Conservation (phyloP, 768 basidiomycete genomes). For the Suillus occidentalis region DNA sequence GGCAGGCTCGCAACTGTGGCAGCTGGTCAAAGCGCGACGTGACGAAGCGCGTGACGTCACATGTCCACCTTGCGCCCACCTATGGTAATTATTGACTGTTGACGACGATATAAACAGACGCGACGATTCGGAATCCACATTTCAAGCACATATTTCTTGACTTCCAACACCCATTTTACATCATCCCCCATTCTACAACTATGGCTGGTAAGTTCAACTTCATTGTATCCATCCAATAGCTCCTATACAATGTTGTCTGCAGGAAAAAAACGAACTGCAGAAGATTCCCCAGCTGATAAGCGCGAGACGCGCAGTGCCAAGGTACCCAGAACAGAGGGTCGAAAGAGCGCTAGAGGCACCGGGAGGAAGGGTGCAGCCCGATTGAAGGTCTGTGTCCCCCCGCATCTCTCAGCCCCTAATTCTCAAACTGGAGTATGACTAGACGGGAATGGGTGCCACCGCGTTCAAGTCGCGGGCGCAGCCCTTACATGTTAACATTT, state of each 20-base stretch:
- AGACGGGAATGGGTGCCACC: conserved; percentile 48
- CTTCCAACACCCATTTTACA: conserved; percentile 10
- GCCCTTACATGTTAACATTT: conserved; percentile 67
- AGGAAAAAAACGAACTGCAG: conserved; percentile 50
- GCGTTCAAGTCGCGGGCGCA: conserved; percentile 65
- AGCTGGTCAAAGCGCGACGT: conserved; percentile 14
- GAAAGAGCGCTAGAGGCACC: conserved; percentile 31
- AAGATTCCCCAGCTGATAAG: conserved; percentile 32
- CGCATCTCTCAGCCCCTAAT: conserved; percentile 1
- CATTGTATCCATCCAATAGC: conserved; percentile 14
- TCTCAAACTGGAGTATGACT: conserved; percentile 5
- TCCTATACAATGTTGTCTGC: conserved; percentile 5
- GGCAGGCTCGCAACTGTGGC: not conserved
- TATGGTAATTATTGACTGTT: conserved; percentile 22
- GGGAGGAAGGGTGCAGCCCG: conserved; percentile 41
- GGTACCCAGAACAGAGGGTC: conserved; percentile 45
- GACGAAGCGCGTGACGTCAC: conserved; percentile 37
- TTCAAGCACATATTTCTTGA: not conserved
- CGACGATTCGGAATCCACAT: conserved; percentile 1
- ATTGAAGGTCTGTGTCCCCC: conserved; percentile 43
- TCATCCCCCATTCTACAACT: not conserved
- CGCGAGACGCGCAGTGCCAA: conserved; percentile 49
- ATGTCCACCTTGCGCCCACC: conserved; percentile 10
- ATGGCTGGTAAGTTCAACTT: conserved; percentile 31
- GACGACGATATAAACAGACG: conserved; percentile 15